Percentiles rank a stretch among this genome's conserved stretches.
Conservation (phyloP, 305 asterid genomes). For the Fraxinus velutina region DNA sequence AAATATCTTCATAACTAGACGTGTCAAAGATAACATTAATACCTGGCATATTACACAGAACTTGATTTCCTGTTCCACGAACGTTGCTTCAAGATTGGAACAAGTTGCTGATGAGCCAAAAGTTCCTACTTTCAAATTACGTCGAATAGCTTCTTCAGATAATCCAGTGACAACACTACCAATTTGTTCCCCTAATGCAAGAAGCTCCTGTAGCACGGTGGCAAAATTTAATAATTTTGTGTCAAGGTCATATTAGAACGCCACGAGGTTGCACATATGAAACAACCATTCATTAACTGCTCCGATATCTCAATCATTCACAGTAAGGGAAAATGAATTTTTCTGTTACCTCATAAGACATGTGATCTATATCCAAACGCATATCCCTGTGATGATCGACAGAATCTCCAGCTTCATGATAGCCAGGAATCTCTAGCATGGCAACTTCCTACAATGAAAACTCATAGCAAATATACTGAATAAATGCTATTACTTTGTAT, state of each 20-base stretch:
- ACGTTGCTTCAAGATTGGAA: slow-evolving; percentile 35
- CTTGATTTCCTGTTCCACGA: slow-evolving; percentile 42
- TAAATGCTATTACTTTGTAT: slow-evolving; percentile 1
- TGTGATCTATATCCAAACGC: slow-evolving; percentile 53
- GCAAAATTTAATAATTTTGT: not conserved
- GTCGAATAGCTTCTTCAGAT: slow-evolving; percentile 36
- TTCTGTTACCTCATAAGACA: slow-evolving; percentile 37
- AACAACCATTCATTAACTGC: not conserved
- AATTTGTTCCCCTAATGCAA: slow-evolving; percentile 71
- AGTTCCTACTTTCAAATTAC: slow-evolving; percentile 39
- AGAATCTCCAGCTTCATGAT: slow-evolving; percentile 52
- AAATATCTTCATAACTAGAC: not conserved
- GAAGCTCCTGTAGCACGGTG: slow-evolving; percentile 57
- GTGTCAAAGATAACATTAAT: slow-evolving; percentile 9
- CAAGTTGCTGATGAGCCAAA: slow-evolving; percentile 33
- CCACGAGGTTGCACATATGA: not conserved
- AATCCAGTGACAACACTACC: slow-evolving; percentile 67
- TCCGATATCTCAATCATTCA: not conserved
- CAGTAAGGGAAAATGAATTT: not conserved
- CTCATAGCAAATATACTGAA: slow-evolving; percentile 6
- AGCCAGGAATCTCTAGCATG: slow-evolving; percentile 70
- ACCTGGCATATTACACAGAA: slow-evolving; percentile 87
- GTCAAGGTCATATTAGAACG: not conserved
- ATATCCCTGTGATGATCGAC: slow-evolving; percentile 78
- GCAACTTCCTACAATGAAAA: slow-evolving; percentile 65